A percentile compares a stretch with the other conserved stretches of the same genome.
These are phyloP conservation scores for Euphrasia arctica DNA, from an alignment of 305 asterid genomes.

Conservation along the genomic window DNA sequence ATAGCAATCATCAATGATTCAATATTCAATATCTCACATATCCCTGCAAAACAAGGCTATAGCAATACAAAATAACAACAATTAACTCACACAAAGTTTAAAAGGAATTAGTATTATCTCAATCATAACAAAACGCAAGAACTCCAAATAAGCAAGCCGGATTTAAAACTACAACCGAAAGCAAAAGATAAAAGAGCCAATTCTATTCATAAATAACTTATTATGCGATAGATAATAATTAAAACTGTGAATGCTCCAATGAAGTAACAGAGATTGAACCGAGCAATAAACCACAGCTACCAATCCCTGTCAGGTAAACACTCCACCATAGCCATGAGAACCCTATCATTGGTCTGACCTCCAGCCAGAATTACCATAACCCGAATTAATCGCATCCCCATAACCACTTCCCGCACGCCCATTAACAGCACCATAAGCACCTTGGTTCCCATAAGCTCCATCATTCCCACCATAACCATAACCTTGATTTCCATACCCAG, in stretches of 20 bases:
- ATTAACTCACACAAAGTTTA: constrained; percentile 21
- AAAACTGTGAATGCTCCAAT: constrained; percentile 24
- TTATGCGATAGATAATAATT: not conserved
- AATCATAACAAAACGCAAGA: constrained; percentile 1
- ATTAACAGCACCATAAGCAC: constrained; percentile 68
- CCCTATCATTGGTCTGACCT: constrained; percentile 61
- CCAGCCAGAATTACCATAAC: constrained; percentile 68
- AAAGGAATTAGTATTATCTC: constrained; percentile 21
- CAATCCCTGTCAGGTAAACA: constrained; percentile 50
- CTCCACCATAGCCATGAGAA: constrained; percentile 56
- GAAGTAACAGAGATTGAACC: constrained; percentile 23
- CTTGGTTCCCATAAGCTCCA: constrained; percentile 64
- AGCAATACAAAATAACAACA: not conserved
- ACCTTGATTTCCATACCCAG: constrained; percentile 74
- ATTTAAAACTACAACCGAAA: constrained; percentile 20
- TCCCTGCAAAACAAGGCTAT: constrained; percentile 22
- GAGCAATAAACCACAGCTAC: constrained; percentile 34
- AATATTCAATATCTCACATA: constrained; percentile 18
- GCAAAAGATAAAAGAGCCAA: constrained; percentile 9
- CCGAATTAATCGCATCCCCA: constrained; percentile 28
- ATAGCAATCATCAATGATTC: constrained; percentile 11
- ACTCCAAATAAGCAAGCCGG: constrained; percentile 19
- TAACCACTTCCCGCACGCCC: constrained; percentile 51
- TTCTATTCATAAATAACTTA: constrained; percentile 18
- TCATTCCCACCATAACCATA: constrained; percentile 79